Evolutionary conservation across 75 land plant species (phyloP), one percentile per base, ranked within the genome.

Genomic region (Pinus tabuliformis): DNA sequence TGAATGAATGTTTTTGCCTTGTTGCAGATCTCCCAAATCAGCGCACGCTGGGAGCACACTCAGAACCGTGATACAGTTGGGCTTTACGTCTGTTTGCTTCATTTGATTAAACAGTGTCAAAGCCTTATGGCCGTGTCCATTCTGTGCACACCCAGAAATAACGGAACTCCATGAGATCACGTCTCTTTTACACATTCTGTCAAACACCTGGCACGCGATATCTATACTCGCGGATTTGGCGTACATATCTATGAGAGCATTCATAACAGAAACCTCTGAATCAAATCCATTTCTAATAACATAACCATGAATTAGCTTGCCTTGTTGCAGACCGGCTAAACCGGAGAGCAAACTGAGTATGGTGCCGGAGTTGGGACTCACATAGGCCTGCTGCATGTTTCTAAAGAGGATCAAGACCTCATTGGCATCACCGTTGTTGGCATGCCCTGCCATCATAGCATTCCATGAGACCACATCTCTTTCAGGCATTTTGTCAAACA

Each of bases 101-200:
- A 88, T 73, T 20, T 66, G 21, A 60, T 88, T 80, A 75, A 85
- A 85, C 20, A 90, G 56, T 26, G 73, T 76, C 72, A 90, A 70
- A 33, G 85, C 89, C 24, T 85, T 81, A 45, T 11, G 12, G 24
- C 45, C 82, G 26, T n/a, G 30, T n/a, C 85, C 89, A 78, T 84
- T 84, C 74, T 83, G 62, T 1, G 70, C 82, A 80, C 84, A 92
- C 39, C 94, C 94, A 39, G 90, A 79, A 75, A 90, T 88, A 88
- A 92, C 88, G 21, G 92, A 78, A 28, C 81, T 89, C 90, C 92
- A 92, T 0, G 94, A 82, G 57, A 88, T 83, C 62, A 76, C 87
- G 78, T 90, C 84, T 70, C 81, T 78, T 12, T 49, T 39, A 12
- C 3, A 0, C 81, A 80, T 74, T 58, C 49, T 54, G 57, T 82